phyloP scores from a whole-genome alignment of 139 green algal species.

The Tetraselmis striata region DNA sequence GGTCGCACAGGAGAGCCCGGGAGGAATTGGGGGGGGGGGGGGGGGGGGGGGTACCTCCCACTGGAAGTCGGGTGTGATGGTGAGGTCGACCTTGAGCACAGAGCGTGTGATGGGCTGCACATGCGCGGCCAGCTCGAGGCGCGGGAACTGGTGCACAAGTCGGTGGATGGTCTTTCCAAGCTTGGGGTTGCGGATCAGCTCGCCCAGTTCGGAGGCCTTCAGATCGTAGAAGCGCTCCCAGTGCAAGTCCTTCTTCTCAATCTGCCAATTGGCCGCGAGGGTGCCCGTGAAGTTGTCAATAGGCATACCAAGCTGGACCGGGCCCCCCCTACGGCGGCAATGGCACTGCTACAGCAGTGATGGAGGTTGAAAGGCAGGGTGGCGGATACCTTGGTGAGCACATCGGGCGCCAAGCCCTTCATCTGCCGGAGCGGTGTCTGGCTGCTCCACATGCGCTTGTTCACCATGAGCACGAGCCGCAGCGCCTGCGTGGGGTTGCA shows the following conservation, averaged over 20 bases:
- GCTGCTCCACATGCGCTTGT: conserved; percentile 80
- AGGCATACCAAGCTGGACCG: background rate
- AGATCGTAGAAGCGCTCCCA: conserved; percentile 99
- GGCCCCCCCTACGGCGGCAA: too few relatives aligned
- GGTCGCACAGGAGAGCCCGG: too few relatives aligned
- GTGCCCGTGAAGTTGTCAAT: conserved; percentile 4
- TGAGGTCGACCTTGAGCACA: conserved; percentile 91
- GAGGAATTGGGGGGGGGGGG: background rate
- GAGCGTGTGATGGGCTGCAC: conserved; percentile 93
- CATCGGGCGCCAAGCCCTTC: conserved; percentile 59
- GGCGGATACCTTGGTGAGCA: conserved; percentile 4
- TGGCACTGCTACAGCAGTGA: too few relatives aligned
- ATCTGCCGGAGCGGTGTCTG: conserved; percentile 90
- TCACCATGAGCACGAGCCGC: conserved; percentile 86
- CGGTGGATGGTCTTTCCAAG: conserved; percentile 91
- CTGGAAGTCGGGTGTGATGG: conserved; percentile 94
- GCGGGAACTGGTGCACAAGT: conserved; percentile 92
- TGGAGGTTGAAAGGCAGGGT: too few relatives aligned
- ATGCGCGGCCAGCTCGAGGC: conserved; percentile 85
- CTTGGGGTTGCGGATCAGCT: conserved; percentile 93
- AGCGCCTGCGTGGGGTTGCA: conserved; percentile 63
- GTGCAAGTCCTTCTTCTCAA: conserved; percentile 90
- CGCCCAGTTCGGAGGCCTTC: conserved; percentile 70
- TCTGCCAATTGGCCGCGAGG: conserved; percentile 19
- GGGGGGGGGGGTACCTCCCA: conserved; percentile 65